Percentiles rank a stretch among this genome's conserved stretches.
These are phyloP conservation scores for Coniosporium tulheliwenetii DNA, from an alignment of 2,329 filamentous ascomycete genomes.

Conservation along the genomic window DNA sequence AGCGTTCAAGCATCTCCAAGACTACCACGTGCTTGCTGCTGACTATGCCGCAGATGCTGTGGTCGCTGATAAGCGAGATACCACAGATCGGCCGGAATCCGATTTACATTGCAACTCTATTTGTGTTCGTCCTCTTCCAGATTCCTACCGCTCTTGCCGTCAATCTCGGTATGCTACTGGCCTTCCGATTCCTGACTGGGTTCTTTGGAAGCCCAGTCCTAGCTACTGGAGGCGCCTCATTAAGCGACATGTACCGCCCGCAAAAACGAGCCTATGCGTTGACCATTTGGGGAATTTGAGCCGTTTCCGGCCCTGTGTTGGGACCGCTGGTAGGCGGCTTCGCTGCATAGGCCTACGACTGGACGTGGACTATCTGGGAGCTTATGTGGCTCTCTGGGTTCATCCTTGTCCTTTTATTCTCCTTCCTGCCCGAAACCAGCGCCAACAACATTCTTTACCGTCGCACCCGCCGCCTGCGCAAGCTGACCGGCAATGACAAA, in stretches of 20 bases:
- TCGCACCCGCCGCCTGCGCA: constrained; percentile 22
- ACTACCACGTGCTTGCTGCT: background rate
- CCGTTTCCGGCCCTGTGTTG: constrained; percentile 23
- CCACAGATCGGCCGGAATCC: constrained; percentile 33
- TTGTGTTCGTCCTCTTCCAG: constrained; percentile 33
- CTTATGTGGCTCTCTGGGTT: constrained; percentile 24
- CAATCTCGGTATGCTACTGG: constrained; percentile 37
- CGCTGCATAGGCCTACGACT: constrained; percentile 19
- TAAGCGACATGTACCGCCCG: constrained; percentile 26
- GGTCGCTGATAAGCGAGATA: constrained; percentile 31
- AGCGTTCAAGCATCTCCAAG: background rate
- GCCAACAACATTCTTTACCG: constrained; percentile 24
- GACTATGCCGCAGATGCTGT: constrained; percentile 11
- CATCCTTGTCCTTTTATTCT: constrained; percentile 20
- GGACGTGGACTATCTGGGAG: constrained; percentile 25
- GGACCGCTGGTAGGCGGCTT: constrained; percentile 27
- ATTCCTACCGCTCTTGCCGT: constrained; percentile 30
- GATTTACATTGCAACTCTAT: constrained; percentile 32
- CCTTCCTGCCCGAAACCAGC: constrained; percentile 23
- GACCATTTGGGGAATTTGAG: constrained; percentile 22
- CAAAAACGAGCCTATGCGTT: constrained; percentile 22
- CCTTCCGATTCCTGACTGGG: constrained; percentile 35
- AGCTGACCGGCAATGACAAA: constrained; percentile 21
- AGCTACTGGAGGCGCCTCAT: constrained; percentile 28
- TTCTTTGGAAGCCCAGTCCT: constrained; percentile 32